phyloP scores from a whole-genome alignment of 2,329 filamentous ascomycete species.

The Claviceps humidiphila region DNA sequence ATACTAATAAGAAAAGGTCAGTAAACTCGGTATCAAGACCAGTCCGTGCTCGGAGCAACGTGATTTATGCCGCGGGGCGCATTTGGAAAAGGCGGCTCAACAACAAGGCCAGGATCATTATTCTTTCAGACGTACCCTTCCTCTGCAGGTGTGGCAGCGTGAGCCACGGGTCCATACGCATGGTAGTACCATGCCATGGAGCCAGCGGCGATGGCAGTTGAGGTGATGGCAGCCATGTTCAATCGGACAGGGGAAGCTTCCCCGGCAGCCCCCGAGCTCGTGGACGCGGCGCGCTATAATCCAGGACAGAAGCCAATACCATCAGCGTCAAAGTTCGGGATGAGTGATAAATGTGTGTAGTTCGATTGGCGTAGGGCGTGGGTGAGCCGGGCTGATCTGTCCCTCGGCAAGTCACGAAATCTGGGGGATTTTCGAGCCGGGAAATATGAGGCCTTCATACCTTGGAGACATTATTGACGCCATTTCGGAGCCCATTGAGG shows the following conservation, averaged over 20 bases:
- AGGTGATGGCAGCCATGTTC: slow-evolving; percentile 75
- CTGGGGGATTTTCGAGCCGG: slow-evolving; percentile 7
- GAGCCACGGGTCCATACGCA: slow-evolving; percentile 76
- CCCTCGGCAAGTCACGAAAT: slow-evolving; percentile 13
- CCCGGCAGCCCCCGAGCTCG: slow-evolving; percentile 58
- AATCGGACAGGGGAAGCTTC: slow-evolving; percentile 62
- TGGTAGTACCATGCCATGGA: slow-evolving; percentile 96
- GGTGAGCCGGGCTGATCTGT: slow-evolving; percentile 12
- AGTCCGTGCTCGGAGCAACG: slow-evolving; percentile 8
- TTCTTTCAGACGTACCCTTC: slow-evolving; percentile 68
- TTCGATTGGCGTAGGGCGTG: slow-evolving; percentile 17
- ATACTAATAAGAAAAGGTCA: slow-evolving; percentile 45
- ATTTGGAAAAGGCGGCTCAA: no score
- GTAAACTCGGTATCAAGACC: slow-evolving; percentile 10
- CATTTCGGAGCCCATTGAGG: slow-evolving; percentile 64
- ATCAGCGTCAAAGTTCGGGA: slow-evolving; percentile 25
- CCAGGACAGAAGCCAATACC: slow-evolving; percentile 6
- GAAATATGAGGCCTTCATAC: slow-evolving; percentile 37
- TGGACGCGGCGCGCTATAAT: slow-evolving; percentile 52
- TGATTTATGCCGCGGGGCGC: slow-evolving; percentile 20
- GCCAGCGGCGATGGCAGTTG: slow-evolving; percentile 74
- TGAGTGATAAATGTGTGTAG: slow-evolving; percentile 7
- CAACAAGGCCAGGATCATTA: neutral
- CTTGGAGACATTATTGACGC: slow-evolving; percentile 58
- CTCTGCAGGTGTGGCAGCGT: slow-evolving; percentile 86